Percentiles rank a stretch among this genome's conserved stretches.
phyloP scores from a whole-genome alignment of 352 stramenopile genomes.

The Pythium aphanidermatum region DNA sequence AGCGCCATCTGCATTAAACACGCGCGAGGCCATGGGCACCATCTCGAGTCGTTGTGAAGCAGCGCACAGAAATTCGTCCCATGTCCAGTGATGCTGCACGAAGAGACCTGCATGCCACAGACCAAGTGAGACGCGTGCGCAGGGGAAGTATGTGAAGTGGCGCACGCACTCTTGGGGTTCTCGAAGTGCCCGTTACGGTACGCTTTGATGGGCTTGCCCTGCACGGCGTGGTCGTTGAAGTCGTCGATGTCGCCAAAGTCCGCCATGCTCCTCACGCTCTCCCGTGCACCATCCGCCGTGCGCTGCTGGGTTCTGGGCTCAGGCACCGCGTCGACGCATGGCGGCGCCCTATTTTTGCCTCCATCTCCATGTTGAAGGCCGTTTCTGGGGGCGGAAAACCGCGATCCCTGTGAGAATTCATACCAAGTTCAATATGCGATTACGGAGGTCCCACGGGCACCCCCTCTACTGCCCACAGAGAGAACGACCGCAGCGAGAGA shows the following conservation, averaged over 20 bases:
- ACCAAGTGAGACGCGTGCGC: neutral
- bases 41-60: conserved; percentile 78
- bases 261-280: conserved; percentile 26
- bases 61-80: conserved; percentile 81
- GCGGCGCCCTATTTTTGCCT: no score
- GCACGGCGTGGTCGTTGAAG: conserved; percentile 74
- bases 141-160: neutral
- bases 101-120: conserved; percentile 38
- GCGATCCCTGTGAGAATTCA: conserved; percentile 1
- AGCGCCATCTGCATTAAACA: conserved; percentile 82
- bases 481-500: no score
- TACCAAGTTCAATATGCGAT: conserved; percentile 9
- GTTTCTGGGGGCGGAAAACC: no score
- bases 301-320: no score
- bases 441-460: conserved; percentile 1
- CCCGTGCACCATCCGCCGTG: no score
- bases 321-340: no score
- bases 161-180: conserved; percentile 47
- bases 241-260: conserved; percentile 78
- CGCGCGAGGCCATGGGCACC: conserved; percentile 69
- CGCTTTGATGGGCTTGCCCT: conserved; percentile 71
- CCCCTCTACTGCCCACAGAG: neutral
- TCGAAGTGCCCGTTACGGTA: conserved; percentile 80
- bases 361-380: no score
- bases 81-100: conserved; percentile 82